Base-by-base conservation (phyloP, 768 basidiomycete genomes). In the Suillus discolor region DNA sequence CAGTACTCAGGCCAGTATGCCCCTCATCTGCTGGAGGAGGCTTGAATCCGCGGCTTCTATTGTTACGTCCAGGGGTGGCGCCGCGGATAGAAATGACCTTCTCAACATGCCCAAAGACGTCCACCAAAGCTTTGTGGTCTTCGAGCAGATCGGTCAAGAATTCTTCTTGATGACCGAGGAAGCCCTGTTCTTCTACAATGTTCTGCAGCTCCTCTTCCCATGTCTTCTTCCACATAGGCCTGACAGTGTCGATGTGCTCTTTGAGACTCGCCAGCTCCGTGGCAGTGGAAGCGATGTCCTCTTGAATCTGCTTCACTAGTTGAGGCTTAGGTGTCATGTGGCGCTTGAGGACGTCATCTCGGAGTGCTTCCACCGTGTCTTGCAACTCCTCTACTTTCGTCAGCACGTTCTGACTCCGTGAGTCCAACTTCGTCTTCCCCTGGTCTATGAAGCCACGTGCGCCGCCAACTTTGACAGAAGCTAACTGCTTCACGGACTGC, bases 161-260 rank as follows among this genome's bases (percentile, higher is more conserved):
- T 76, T 96, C 94, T 74, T 96, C 93, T 76, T 98, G 96, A 73
- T 97, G 93, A 9, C 87, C 88, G 66, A 98, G 80, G 81, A 97
- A 92, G 70, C 96, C 93, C 75, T 99, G 96, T 76, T 99, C 97
- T 75, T 97, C 96, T 65, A 98, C 92, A 64, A 99, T 96, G 69
- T 94, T 94, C 82, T 94, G 92, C 74, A 99, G 76, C 79, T 99
- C 97, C 73, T 94, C 89, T 72, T 93, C 92, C 97, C 97, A 99
- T 23, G 96, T 98, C 84, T 96, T 95, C 83, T 96, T 93, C 97
- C 97, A 99, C 86, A 93, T 94, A 51, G 97, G 95, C 72, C 92
- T 94, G 72, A 96, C 86, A 13, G 93, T 91, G 70, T 89, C 86
- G 70, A 98, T 92, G 76, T 97, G 94, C 70, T 90, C 88, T 72